Conservation (phyloP, 441 rosid species). For the Erysimum pusillum region DNA sequence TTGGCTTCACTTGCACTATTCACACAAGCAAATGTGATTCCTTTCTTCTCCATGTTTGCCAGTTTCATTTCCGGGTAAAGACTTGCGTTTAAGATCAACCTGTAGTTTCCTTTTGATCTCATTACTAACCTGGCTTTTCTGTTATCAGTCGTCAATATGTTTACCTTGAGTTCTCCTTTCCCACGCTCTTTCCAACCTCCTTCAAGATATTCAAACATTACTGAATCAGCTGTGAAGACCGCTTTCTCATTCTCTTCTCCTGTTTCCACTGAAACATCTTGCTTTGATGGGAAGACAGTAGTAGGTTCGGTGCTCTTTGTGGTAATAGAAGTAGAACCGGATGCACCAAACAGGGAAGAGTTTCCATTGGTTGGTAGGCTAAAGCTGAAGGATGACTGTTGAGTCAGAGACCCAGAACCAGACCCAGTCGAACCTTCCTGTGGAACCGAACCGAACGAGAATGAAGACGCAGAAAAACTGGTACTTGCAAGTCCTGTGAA, state of each 20-base stretch:
- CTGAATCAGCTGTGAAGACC: constrained; percentile 78
- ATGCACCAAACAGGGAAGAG: constrained; percentile 61
- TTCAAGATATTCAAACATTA: constrained; percentile 76
- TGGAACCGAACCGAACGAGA: constrained; percentile 67
- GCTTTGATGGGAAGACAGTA: constrained; percentile 64
- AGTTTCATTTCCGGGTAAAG: constrained; percentile 94
- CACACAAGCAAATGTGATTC: constrained; percentile 86
- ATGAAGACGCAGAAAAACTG: constrained; percentile 69
- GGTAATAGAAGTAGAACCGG: constrained; percentile 53
- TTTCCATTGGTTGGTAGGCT: constrained; percentile 72
- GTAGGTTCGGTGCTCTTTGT: constrained; percentile 60
- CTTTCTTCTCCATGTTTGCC: constrained; percentile 86
- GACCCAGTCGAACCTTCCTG: constrained; percentile 60
- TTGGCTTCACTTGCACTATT: constrained; percentile 70
- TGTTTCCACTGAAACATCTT: constrained; percentile 83
- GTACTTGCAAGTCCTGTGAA: constrained; percentile 92
- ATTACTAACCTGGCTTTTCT: constrained; percentile 79
- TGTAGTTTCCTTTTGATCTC: constrained; percentile 88
- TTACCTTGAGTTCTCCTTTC: constrained; percentile 90
- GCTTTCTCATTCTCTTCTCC: constrained; percentile 90
- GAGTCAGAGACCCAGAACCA: constrained; percentile 51
- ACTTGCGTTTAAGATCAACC: constrained; percentile 88
- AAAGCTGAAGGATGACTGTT: constrained; percentile 66
- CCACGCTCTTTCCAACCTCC: constrained; percentile 96
- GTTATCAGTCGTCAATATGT: constrained; percentile 58